phyloP scores from a whole-genome alignment of 306 rosid genomes.

The Echinosophora koreensis region DNA sequence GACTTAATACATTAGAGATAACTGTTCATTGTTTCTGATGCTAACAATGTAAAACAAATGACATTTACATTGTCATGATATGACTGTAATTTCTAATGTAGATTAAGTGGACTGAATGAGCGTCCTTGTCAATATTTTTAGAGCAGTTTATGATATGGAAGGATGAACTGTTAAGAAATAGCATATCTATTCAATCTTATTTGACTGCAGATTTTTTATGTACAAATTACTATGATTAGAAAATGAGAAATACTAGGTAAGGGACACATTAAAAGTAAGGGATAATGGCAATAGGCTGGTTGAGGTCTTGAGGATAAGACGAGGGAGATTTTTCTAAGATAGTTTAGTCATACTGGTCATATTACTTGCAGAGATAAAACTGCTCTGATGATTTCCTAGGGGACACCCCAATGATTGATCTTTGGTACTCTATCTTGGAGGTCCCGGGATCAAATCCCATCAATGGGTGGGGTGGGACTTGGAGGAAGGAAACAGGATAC shows the following conservation, averaged over 20 bases:
- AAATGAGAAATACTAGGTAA: conserved; percentile 25
- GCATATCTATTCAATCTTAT: conserved; percentile 18
- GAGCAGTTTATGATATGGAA: conserved; percentile 23
- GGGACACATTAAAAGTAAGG: conserved; percentile 14
- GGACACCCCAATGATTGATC: not conserved
- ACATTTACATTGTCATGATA: not conserved
- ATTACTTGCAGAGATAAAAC: not conserved
- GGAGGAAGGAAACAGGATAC: conserved; percentile 19
- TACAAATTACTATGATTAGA: not conserved
- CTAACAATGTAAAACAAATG: conserved; percentile 17
- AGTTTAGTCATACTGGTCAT: not conserved
- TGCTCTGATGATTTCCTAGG: not conserved
- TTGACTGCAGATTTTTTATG: not conserved
- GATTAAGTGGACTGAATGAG: not conserved
- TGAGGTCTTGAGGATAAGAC: not conserved
- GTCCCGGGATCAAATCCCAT: not conserved
- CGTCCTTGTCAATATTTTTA: conserved; percentile 11
- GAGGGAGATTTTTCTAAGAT: not conserved
- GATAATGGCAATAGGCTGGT: conserved; percentile 1
- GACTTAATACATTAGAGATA: not conserved
- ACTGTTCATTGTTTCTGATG: not conserved
- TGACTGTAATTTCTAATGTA: conserved; percentile 25
- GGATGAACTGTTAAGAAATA: conserved; percentile 29
- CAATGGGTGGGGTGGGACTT: not conserved
- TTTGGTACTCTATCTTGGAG: not conserved